Base-by-base conservation (phyloP, 169 alveolate genomes). In the Plasmodium cynomolgi region DNA sequence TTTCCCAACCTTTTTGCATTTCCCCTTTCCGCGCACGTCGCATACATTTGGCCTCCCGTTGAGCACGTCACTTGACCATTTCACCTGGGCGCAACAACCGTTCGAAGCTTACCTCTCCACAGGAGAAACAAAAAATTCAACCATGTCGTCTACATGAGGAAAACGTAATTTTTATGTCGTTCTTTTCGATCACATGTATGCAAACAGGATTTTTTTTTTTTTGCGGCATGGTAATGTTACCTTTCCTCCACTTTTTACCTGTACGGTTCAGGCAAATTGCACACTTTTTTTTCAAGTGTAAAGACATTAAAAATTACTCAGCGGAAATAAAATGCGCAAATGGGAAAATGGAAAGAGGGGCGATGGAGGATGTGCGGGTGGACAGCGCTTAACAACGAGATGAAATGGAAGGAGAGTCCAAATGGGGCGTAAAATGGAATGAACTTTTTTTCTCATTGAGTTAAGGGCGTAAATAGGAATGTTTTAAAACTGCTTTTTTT, bases 241-340 rank as follows among this genome's bases (percentile, higher is more conserved):
- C 41, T 6, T 20, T 68, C n/a, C 39, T 15, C n/a, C 37, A 68
- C 37, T 20, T 68, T 20, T 68, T 68, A 20, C 77, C 31, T 23
- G 3, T 23, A 68, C 31, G 31, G 34, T 68, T 68, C 17, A 7
- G n/a, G 77, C 41, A 68, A 23, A 68, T 4, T 26, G 37, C 37
- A 29, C 77, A 68, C 41, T 26, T 68, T 68, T 68, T 68, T 68
- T 44, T 50, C 44, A 56, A 81, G 90, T 81, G 90, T 81, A 81
- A 50, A 81, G 90, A 81, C 90, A 81, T 81, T 37, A 81, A 54
- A 81, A 50, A 26, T 50, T 54, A 26, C 9, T 50, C 23, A 56
- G 23, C 11, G 33, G 3, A 75, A 34, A 34, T 75, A 75, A 75
- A 75, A 75, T 33, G 31, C 44, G 47, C 56, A 62, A 11, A 44